Base-by-base conservation (phyloP, 78 protist genomes). In the Dictyostelium discoideum region DNA sequence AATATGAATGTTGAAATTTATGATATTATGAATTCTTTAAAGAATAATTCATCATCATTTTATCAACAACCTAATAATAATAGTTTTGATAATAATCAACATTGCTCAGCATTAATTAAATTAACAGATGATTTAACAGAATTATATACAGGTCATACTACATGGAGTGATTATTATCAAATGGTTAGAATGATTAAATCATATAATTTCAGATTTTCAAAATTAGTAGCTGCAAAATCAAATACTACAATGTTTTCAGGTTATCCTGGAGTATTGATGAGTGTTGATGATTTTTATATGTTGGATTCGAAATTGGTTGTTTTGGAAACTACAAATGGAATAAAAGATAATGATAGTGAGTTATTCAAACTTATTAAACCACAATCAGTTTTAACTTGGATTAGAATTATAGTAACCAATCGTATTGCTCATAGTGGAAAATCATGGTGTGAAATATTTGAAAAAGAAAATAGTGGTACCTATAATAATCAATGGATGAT, bases 401-500 rank as follows among this genome's bases (percentile, higher is more conserved):
- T 96, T 13, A 67, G 98, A 48, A 96, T 87, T 20, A 84, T 79
- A 5, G 92, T 97, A 7, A 82, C 97, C 16, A 96, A 95, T 46
- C 48, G 97, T 54, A 14, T 92, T 11, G 90, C 97, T 50, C 18
- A 9, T 46, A 13, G 40, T 29, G 84, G 79, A 4, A 20, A 48
- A 89, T 14, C 92, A n/a, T 92, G 95, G 95, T 77, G 92, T 37
- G 16, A 85, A 39, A 73, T 50, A 9, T 42, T 85, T 73, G 85
- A 46, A 13, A 48, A 3, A 40, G 73, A 96, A 26, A 95, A 95
- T 78, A 83, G 94, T 77, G 98, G 98, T 63, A 97, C 98, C 60
- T 97, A 97, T 74, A 65, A 87, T 84, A 96, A 95, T 73, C 98
- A 97, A 87, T 97, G 96, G 97, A 95, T 97, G 88, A 73, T 96